Conservation (phyloP, 2,329 filamentous ascomycete genomes). For the Coniochaeta hoffmannii region DNA sequence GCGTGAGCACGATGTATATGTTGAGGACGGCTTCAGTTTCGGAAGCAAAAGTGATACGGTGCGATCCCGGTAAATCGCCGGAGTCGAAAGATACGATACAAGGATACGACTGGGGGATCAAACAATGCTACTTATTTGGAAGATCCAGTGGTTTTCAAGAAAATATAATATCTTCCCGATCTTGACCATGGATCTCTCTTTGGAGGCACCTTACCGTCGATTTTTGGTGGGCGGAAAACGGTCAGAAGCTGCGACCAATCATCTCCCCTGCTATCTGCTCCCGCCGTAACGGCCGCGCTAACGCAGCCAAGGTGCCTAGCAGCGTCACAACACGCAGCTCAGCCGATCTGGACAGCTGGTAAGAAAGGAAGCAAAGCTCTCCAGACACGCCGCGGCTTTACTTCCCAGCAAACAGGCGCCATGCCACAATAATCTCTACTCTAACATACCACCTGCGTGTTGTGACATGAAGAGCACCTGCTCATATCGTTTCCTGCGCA, state of each 20-base stretch:
- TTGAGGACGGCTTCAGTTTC: no score
- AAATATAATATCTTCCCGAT: no score
- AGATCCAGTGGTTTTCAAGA: no score
- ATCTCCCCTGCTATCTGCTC: background rate
- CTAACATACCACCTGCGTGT: background rate
- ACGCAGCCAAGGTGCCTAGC: background rate
- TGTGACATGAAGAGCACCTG: conserved; percentile 15
- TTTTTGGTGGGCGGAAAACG: background rate
- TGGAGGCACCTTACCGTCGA: background rate
- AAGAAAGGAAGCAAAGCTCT: conserved; percentile 3
- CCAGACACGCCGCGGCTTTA: background rate
- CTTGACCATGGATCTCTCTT: background rate
- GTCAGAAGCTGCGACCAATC: background rate
- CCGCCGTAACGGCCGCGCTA: background rate
- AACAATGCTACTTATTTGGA: no score
- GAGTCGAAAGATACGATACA: background rate
- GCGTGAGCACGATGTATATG: background rate
- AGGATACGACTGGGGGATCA: background rate
- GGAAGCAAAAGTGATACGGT: no score
- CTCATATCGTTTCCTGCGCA: conserved; percentile 7
- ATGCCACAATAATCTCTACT: conserved; percentile 3
- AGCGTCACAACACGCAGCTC: background rate
- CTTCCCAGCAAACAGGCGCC: background rate
- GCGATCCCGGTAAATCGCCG: no score
- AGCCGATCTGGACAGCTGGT: conserved; percentile 15